Base-by-base conservation (phyloP, 1,139 yeast species). In the Sugiyamaella castrensis region DNA sequence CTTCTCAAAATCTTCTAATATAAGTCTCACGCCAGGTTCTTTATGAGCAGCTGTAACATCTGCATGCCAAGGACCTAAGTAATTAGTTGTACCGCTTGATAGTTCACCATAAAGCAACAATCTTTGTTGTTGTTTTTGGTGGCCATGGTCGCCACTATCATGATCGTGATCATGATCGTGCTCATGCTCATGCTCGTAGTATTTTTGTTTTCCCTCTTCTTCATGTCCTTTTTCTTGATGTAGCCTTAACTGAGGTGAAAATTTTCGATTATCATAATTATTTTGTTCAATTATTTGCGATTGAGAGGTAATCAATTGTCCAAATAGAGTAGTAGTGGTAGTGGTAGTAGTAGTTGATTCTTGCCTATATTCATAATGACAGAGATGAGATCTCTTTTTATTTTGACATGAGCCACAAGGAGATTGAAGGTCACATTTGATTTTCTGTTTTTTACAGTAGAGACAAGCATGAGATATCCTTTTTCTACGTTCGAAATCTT, bases 1-100 rank as follows among this genome's bases (percentile, higher is more conserved):
- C 30, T 48, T 41, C 24, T 51, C 54, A 31, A 51, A 51, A 13
- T 48, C 47, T 16, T 43, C 52, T 9, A 51, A 39, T 29, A 51
- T 42, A 12, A 37, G 30, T 8, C 50, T 37, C 16, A 51, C 54
- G 8, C 54, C 54, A 13, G 50, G 50, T 35, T 48, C 52, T 15
- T 43, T 47, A 29, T 48, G 45, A 2, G 47, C 48, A 13, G 48
- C 49, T 4, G 51, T 35, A 19, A 48, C 51, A 33, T 51, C 54
- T 6, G 48, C 50, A 43, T 51, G 52, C 54, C 54, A 51, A 3
- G 52, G 46, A 2, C 50, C 54, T 8, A 51, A 37, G 34, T 46
- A 51, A 37, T 43, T 47, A n/a, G 47, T 47, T 2, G 52, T 48
- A 11, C 50, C 50, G 13, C 42, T 41, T 10, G 50, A 46, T 4